Conservation (phyloP, 345 rosid genomes). For the Syzygium grande region DNA sequence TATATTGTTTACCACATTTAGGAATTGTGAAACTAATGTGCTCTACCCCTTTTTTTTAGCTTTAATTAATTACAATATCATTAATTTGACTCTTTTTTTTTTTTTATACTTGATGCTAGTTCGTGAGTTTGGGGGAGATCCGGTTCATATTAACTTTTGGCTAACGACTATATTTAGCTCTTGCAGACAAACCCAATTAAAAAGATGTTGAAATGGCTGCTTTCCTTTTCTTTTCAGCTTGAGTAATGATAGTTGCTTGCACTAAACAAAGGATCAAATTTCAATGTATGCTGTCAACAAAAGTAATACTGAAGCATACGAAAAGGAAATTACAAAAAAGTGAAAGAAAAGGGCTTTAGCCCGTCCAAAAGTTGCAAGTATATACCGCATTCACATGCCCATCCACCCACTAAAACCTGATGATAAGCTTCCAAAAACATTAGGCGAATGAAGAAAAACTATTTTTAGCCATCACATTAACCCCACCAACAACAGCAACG, state of each 20-base stretch:
- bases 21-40: neutral
- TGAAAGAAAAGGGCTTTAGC: neutral
- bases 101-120: neutral
- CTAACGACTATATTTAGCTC: neutral
- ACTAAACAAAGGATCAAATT: neutral
- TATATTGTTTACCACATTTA: neutral
- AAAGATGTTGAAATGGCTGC: neutral
- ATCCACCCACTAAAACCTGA: slow-evolving; percentile 2
- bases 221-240: neutral
- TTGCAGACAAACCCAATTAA: neutral
- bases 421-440: slow-evolving; percentile 1
- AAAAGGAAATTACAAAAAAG: neutral
- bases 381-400: neutral
- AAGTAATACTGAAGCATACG: neutral
- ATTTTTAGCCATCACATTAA: neutral
- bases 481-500: neutral
- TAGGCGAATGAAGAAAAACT: neutral
- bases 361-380: neutral
- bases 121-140: neutral
- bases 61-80: neutral
- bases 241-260: neutral
- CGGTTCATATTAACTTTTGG: neutral
- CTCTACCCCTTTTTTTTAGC: neutral
- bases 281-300: neutral
- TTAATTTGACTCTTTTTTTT: neutral